These are phyloP conservation scores for Pseudonitzschia multistriata DNA, from an alignment of 108 stramenopile genomes.

Conservation along the genomic window DNA sequence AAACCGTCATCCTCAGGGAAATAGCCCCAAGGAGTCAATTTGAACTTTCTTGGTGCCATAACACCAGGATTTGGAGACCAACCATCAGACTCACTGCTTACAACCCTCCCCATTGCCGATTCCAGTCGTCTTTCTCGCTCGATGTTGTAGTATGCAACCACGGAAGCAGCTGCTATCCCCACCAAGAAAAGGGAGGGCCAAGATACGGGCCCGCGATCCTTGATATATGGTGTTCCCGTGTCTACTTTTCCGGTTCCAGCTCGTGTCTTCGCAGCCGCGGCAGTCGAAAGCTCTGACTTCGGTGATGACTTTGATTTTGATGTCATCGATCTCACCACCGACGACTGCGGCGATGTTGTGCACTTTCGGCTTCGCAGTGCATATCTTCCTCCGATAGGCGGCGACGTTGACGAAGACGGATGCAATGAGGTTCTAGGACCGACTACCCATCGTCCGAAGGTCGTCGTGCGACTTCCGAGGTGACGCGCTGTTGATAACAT, in stretches of 20 bases:
- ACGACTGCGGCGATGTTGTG: not conserved
- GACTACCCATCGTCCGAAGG: not conserved
- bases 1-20: slow-evolving; percentile 87
- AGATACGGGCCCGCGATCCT: slow-evolving; percentile 68
- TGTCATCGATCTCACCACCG: not conserved
- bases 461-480: not conserved
- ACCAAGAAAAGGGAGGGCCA: slow-evolving; percentile 83
- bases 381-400: not conserved
- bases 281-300: slow-evolving; percentile 9
- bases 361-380: not conserved
- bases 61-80: slow-evolving; percentile 87
- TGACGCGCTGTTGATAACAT: slow-evolving; percentile 3
- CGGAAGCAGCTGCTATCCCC: slow-evolving; percentile 74
- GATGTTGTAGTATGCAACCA: slow-evolving; percentile 82
- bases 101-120: slow-evolving; percentile 87
- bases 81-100: slow-evolving; percentile 82
- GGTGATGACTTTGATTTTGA: not conserved
- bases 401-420: not conserved
- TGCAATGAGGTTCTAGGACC: not conserved
- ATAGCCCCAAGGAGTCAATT: slow-evolving; percentile 78
- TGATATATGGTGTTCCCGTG: slow-evolving; percentile 20
- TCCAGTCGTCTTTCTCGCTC: slow-evolving; percentile 86
- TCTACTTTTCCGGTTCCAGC: slow-evolving; percentile 22
- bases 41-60: slow-evolving; percentile 81
- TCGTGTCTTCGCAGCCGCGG: slow-evolving; percentile 31